phyloP scores from a whole-genome alignment of 2,329 filamentous ascomycete genomes.

The Fusarium sp. region DNA sequence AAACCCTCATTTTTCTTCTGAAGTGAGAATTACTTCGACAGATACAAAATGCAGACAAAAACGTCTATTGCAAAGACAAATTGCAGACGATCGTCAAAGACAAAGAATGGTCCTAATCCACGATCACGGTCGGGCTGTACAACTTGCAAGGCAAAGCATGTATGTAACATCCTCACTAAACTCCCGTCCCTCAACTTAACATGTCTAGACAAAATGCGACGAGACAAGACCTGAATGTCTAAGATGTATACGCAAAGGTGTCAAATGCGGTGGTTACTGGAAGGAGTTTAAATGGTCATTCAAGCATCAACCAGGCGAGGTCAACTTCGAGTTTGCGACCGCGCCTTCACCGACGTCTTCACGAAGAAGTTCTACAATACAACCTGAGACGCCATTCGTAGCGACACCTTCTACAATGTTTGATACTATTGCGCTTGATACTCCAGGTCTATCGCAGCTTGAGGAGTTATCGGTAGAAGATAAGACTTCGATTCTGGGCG shows the following conservation, averaged over 20 bases:
- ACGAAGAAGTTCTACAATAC: constrained; percentile 9
- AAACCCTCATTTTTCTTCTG: background rate
- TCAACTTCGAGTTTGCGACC: constrained; percentile 19
- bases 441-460: background rate
- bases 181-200: background rate
- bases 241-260: constrained; percentile 44
- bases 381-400: background rate
- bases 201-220: constrained; percentile 45
- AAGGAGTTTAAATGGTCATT: constrained; percentile 55
- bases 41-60: constrained; percentile 25
- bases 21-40: background rate
- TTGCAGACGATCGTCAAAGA: constrained; percentile 16
- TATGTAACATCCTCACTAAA: background rate
- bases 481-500: constrained; percentile 9
- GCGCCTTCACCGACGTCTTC: constrained; percentile 19
- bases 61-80: constrained; percentile 8
- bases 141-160: constrained; percentile 48
- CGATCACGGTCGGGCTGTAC: constrained; percentile 48
- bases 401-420: background rate
- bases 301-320: constrained; percentile 51
- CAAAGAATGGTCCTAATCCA: constrained; percentile 31
- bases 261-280: constrained; percentile 45
- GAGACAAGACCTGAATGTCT: constrained; percentile 46
- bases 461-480: constrained; percentile 21
- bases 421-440: background rate